A percentile compares a stretch with the other conserved stretches of the same genome.
phyloP scores from a whole-genome alignment of 345 rosid genomes.

The Diplotaxis tenuifolia region DNA sequence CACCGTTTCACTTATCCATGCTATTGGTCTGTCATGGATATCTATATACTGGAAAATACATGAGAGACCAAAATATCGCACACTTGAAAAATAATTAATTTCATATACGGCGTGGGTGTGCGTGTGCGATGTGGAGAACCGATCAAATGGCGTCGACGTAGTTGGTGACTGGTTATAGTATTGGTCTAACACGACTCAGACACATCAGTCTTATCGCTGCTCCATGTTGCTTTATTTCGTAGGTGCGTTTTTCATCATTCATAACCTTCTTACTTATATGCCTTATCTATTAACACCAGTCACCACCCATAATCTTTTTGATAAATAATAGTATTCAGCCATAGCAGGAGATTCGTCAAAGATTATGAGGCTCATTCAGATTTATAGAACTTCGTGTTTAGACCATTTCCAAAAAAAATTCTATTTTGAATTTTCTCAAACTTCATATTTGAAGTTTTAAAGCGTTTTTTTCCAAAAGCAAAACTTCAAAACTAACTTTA shows the following conservation, averaged over 20 bases:
- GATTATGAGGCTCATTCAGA: not conserved
- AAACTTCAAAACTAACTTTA: no score
- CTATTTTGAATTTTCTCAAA: no score
- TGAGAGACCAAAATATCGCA: not conserved
- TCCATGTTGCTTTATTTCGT: conserved; percentile 25
- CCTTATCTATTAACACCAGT: not conserved
- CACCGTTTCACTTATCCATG: no score
- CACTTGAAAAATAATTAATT: not conserved
- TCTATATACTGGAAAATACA: not conserved
- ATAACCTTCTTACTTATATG: not conserved
- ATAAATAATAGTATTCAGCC: not conserved
- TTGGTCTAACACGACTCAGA: not conserved
- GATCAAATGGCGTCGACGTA: not conserved
- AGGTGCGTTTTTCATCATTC: conserved; percentile 33
- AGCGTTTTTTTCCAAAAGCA: no score
- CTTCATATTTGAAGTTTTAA: no score
- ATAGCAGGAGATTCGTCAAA: not conserved
- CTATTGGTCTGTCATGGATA: no score
- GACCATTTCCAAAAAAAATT: no score
- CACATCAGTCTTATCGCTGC: conserved; percentile 24
- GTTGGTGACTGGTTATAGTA: not conserved
- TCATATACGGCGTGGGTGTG: not conserved
- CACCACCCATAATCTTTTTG: not conserved
- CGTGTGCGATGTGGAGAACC: not conserved
- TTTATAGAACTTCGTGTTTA: not conserved